Percentiles rank a stretch among this genome's conserved stretches.
phyloP scores from a whole-genome alignment of 140 eudicot genomes.

The Bidens hawaiensis region DNA sequence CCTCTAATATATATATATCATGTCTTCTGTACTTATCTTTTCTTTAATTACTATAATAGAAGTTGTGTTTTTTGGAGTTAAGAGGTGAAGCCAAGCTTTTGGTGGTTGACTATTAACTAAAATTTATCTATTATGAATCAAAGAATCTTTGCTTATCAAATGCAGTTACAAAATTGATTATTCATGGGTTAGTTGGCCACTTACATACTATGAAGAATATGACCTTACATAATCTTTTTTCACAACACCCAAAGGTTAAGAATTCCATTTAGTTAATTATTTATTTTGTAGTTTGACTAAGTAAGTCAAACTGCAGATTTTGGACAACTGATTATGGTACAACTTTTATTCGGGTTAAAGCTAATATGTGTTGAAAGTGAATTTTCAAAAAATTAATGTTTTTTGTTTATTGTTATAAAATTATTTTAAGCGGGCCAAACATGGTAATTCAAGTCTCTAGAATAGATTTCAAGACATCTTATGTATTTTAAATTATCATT shows the following conservation, averaged over 20 bases:
- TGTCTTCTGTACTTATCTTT: neutral
- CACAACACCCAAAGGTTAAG: conserved; percentile 62
- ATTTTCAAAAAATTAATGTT: too few species aligned
- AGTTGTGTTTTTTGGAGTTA: conserved; percentile 36
- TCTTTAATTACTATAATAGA: neutral
- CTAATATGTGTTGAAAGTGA: too few species aligned
- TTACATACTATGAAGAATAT: conserved; percentile 60
- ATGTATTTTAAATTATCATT: too few species aligned
- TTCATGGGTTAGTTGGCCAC: conserved; percentile 86
- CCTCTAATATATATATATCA: neutral
- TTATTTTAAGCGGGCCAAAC: too few species aligned
- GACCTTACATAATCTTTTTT: conserved; percentile 50
- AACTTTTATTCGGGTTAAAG: too few species aligned
- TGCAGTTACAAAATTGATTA: conserved; percentile 61
- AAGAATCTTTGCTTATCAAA: conserved; percentile 50
- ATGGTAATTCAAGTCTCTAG: too few species aligned
- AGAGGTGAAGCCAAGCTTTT: conserved; percentile 57
- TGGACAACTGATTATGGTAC: too few species aligned
- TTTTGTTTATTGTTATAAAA: too few species aligned
- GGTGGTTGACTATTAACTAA: conserved; percentile 67
- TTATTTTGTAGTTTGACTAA: too few species aligned
- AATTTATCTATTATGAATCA: conserved; percentile 73
- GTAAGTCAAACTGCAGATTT: too few species aligned
- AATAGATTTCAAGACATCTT: too few species aligned
- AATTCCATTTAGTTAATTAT: neutral